phyloP scores from a whole-genome alignment of 1,139 yeast species.

The Tardiomyces depauwii region DNA sequence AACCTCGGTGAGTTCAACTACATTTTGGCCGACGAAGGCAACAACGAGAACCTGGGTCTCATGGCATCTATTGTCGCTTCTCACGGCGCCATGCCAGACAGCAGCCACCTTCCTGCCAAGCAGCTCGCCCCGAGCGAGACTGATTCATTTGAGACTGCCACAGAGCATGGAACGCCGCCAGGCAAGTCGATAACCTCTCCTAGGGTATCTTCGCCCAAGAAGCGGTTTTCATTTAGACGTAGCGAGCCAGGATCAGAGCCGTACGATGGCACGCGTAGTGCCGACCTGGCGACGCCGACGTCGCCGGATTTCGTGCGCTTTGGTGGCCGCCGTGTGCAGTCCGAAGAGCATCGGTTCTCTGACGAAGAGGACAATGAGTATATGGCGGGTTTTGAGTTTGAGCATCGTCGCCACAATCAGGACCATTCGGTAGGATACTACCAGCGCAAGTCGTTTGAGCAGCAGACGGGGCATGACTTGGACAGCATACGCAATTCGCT shows the following conservation, averaged over 20 bases:
- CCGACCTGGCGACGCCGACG: constrained; percentile 10
- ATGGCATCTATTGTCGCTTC: too few relatives aligned
- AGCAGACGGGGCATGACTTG: not conserved
- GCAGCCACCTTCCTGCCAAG: too few relatives aligned
- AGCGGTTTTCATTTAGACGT: constrained; percentile 4
- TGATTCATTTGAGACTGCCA: too few relatives aligned
- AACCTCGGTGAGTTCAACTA: constrained; percentile 14
- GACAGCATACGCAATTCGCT: not conserved
- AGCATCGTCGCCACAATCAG: too few relatives aligned
- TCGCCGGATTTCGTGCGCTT: constrained; percentile 14
- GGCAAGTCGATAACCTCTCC: not conserved
- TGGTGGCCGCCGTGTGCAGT: constrained; percentile 7
- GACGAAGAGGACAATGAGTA: constrained; percentile 7
- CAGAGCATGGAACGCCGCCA: not conserved
- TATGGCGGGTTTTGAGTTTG: not conserved
- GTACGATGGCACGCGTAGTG: constrained; percentile 10
- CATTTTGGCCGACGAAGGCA: not conserved
- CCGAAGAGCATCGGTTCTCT: constrained; percentile 14
- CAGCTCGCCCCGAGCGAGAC: too few relatives aligned
- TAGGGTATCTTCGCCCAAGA: not conserved
- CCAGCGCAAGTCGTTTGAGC: too few relatives aligned
- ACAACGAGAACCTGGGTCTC: too few relatives aligned
- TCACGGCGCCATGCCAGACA: too few relatives aligned
- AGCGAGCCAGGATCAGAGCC: constrained; percentile 5
- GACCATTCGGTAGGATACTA: too few relatives aligned